Conservation (phyloP, 1,139 yeast genomes). For the Candida sp. region DNA sequence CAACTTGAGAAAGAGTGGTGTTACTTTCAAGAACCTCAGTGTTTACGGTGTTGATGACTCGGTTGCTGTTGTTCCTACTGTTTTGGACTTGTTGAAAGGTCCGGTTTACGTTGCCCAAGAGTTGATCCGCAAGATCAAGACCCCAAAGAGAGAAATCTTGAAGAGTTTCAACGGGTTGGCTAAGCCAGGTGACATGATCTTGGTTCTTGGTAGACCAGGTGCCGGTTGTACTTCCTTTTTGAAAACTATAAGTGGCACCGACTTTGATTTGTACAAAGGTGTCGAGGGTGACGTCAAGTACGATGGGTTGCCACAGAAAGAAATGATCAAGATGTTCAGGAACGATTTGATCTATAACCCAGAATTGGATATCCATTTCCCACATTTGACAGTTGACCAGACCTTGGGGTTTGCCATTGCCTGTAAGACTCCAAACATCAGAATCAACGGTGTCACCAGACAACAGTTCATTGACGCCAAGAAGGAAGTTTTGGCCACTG, state of each 20-base stretch:
- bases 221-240: constrained; percentile 68
- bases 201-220: constrained; percentile 71
- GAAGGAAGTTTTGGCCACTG: constrained; percentile 55
- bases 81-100: constrained; percentile 46
- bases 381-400: constrained; percentile 65
- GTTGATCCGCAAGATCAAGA: constrained; percentile 14
- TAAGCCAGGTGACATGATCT: constrained; percentile 64
- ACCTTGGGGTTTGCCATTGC: constrained; percentile 65
- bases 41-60: constrained; percentile 54
- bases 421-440: constrained; percentile 58
- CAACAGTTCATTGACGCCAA: constrained; percentile 49
- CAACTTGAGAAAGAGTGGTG: constrained; percentile 47
- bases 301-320: constrained; percentile 54
- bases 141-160: constrained; percentile 47
- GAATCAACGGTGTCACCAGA: constrained; percentile 54
- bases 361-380: constrained; percentile 66
- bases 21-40: constrained; percentile 47
- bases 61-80: constrained; percentile 50
- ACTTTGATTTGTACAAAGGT: constrained; percentile 24
- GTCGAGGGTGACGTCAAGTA: constrained; percentile 46
- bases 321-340: constrained; percentile 52
- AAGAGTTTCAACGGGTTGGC: constrained; percentile 42
- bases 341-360: constrained; percentile 63
- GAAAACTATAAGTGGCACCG: constrained; percentile 55
- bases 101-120: constrained; percentile 29